Base-by-base conservation (phyloP, 2,329 filamentous ascomycete species). In the Gremmenia infestans region DNA sequence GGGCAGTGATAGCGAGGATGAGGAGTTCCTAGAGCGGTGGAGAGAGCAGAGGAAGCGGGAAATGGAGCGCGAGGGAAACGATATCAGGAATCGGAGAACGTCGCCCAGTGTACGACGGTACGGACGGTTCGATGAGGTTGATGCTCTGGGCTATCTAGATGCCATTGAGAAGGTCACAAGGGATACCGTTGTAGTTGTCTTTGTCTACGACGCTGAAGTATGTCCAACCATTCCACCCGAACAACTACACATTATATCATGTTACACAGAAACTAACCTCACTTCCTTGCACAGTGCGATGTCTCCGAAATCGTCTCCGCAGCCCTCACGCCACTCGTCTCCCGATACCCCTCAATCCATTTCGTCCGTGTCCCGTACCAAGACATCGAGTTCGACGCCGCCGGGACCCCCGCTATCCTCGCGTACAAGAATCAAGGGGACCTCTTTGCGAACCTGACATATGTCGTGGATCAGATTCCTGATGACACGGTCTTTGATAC, bases 341-440 rank as follows among this genome's bases (percentile, higher is more conserved):
- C 80, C 59, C 78, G 81, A 58, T 78, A 96, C 68, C 79, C 83
- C 22, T 81, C 84, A 9, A 82, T 89, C 36, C 90, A 89, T 68
- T 97, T 99, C 69, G 82, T 97, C 74, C 95, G 93, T 74, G 82
- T 97, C 48, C 87, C 96, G 72, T 90, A 91, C 70, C 86, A 89
- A 60, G 92, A 96, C 56, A 95, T 96, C 39, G 92, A 97, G 71
- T 96, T 97, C 78, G 91, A 97, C 70, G 84, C 88, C 56, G 88
- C 91, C 35, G 87, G 87, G 47, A 88, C 96, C 2, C 94, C 94
- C 0, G 91, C 94, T 4, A 78, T 97, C 39, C 78, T 97, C 49
- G 93, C 89, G 11, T 99, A 99, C 76, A 86, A 86, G 56, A 89
- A 87, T 66, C 83, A 87, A 68, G 92, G 91, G 52, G 92, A 97